Percentiles rank a stretch among this genome's conserved stretches.
These are phyloP conservation scores for Lachancea lanzarotensis DNA, from an alignment of 805 yeast species.

Conservation along the genomic window DNA sequence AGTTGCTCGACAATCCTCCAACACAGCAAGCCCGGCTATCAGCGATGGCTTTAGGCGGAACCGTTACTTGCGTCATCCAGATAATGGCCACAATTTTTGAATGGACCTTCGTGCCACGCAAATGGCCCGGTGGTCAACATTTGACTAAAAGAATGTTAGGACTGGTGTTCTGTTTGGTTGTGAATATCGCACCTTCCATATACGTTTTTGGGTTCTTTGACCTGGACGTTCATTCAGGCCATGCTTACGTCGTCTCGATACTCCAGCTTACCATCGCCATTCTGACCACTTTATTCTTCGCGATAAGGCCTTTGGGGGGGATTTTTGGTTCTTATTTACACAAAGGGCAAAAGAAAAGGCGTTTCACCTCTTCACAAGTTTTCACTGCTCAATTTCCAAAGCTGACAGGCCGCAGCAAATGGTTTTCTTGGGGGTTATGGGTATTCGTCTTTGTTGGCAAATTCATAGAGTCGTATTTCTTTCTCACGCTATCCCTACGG, in stretches of 20 bases:
- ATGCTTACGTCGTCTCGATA: slow-evolving; percentile 40
- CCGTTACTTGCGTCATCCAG: slow-evolving; percentile 51
- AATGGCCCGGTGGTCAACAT: slow-evolving; percentile 67
- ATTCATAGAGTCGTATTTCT: slow-evolving; percentile 71
- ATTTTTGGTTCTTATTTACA: slow-evolving; percentile 41
- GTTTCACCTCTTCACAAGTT: slow-evolving; percentile 43
- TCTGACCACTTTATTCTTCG: slow-evolving; percentile 47
- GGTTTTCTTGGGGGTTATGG: slow-evolving; percentile 69
- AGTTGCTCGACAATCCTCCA: slow-evolving; percentile 53
- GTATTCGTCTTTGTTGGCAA: slow-evolving; percentile 58
- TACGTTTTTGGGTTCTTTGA: slow-evolving; percentile 40
- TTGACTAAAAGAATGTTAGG: slow-evolving; percentile 42
- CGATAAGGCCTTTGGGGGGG: slow-evolving; percentile 55
- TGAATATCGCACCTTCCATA: slow-evolving; percentile 46
- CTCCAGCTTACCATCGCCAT: slow-evolving; percentile 53
- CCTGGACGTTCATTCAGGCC: slow-evolving; percentile 26
- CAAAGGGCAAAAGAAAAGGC: slow-evolving; percentile 33
- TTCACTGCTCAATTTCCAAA: slow-evolving; percentile 57
- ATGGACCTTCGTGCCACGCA: slow-evolving; percentile 57
- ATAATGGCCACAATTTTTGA: slow-evolving; percentile 53
- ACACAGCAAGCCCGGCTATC: slow-evolving; percentile 48
- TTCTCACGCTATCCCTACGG: slow-evolving; percentile 60
- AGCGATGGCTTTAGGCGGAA: slow-evolving; percentile 62
- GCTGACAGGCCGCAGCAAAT: slow-evolving; percentile 45
- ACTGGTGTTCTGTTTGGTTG: slow-evolving; percentile 36